Percentiles rank a stretch among this genome's conserved stretches.
phyloP scores from a whole-genome alignment of 495 filamentous ascomycete genomes.

The Penicillium malachiteum region DNA sequence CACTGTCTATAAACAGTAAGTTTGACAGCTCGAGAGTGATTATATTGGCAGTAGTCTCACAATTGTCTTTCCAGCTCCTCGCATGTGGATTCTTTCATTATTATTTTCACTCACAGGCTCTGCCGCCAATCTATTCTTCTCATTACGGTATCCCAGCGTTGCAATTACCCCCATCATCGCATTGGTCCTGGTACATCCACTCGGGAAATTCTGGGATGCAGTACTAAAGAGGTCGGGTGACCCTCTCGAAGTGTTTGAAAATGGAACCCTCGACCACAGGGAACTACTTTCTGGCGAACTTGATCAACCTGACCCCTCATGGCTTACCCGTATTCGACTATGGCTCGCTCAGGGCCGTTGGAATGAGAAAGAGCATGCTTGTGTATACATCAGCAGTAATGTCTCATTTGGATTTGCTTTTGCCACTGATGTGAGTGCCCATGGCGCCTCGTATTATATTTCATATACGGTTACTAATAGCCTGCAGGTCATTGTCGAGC shows the following conservation, averaged over 20 bases:
- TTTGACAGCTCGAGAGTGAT: neutral
- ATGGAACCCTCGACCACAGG: conserved; percentile 27
- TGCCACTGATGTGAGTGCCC: conserved; percentile 46
- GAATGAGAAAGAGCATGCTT: conserved; percentile 86
- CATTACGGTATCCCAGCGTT: conserved; percentile 83
- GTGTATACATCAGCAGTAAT: conserved; percentile 86
- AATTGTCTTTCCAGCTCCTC: conserved; percentile 48
- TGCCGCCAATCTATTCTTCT: conserved; percentile 79
- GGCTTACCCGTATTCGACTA: conserved; percentile 43
- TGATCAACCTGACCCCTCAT: conserved; percentile 7
- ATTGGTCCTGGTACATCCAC: conserved; percentile 74
- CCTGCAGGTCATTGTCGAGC: conserved; percentile 65
- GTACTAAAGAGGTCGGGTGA: conserved; percentile 62
- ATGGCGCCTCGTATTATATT: neutral
- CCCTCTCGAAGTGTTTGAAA: conserved; percentile 51
- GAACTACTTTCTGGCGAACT: conserved; percentile 17
- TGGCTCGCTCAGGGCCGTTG: conserved; percentile 79
- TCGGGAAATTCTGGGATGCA: conserved; percentile 76
- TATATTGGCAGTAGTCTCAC: neutral
- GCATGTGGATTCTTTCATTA: conserved; percentile 79
- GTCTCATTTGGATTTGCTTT: conserved; percentile 90
- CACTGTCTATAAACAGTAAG: conserved; percentile 70
- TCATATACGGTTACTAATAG: neutral
- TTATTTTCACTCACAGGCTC: conserved; percentile 78
- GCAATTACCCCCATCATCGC: conserved; percentile 84